Conservation (phyloP, 2,329 filamentous ascomycete species). For the Onygenales sp. region DNA sequence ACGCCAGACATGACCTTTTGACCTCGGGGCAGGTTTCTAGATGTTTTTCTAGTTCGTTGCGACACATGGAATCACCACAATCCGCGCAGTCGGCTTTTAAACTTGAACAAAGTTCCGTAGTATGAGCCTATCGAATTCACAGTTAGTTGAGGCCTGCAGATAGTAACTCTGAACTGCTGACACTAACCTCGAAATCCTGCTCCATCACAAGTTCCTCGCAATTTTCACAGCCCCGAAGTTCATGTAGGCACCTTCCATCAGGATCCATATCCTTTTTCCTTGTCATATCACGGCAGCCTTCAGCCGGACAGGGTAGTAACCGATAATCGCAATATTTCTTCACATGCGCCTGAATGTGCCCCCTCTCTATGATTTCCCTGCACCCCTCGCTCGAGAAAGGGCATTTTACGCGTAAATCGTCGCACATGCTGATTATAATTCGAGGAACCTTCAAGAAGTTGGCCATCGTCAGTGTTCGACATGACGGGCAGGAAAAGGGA, state of each 20-base stretch:
- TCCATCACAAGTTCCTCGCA: slow-evolving; percentile 47
- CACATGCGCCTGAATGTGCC: slow-evolving; percentile 50
- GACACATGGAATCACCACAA: slow-evolving; percentile 25
- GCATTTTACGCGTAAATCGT: slow-evolving; percentile 52
- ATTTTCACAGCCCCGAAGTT: slow-evolving; percentile 41
- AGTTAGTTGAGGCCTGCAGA: background rate
- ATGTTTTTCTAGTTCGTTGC: slow-evolving; percentile 26
- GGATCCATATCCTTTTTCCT: slow-evolving; percentile 46
- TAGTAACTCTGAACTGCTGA: background rate
- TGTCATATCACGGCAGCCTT: slow-evolving; percentile 42
- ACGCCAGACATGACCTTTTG: slow-evolving; percentile 27
- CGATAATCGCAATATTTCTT: slow-evolving; percentile 51
- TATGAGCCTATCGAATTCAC: slow-evolving; percentile 22
- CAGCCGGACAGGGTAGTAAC: slow-evolving; percentile 42
- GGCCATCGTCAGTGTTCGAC: slow-evolving; percentile 38
- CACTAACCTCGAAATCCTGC: slow-evolving; percentile 41
- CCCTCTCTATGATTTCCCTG: slow-evolving; percentile 42
- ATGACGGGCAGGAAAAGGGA: slow-evolving; percentile 46
- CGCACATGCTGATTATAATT: slow-evolving; percentile 51
- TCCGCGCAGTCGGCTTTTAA: slow-evolving; percentile 27
- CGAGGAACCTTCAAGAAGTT: slow-evolving; percentile 40
- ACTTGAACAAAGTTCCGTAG: slow-evolving; percentile 27
- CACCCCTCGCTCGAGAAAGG: slow-evolving; percentile 48
- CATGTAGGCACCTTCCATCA: slow-evolving; percentile 44
- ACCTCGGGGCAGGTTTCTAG: slow-evolving; percentile 28